Percentiles rank a stretch among this genome's conserved stretches.
Conservation (phyloP, 2,329 filamentous ascomycete species). For the Aspergillus brunneoviolaceus region DNA sequence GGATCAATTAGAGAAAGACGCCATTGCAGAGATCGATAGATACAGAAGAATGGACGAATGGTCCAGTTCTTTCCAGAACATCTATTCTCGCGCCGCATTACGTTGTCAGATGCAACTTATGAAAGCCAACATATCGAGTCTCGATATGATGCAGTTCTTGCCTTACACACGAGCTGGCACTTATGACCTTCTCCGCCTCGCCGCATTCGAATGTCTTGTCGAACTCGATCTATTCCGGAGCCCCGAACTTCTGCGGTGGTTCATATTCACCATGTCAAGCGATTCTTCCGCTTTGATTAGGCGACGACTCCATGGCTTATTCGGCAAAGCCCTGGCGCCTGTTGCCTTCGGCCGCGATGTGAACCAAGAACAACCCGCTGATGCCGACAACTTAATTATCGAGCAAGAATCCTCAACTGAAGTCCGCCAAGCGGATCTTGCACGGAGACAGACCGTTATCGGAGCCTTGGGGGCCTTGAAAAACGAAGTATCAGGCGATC, state of each 20-base stretch:
- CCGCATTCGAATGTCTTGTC: slow-evolving; percentile 59
- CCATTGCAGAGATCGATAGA: slow-evolving; percentile 61
- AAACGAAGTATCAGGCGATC: slow-evolving; percentile 50
- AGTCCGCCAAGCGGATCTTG: slow-evolving; percentile 54
- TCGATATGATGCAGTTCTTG: slow-evolving; percentile 57
- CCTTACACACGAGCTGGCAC: slow-evolving; percentile 62
- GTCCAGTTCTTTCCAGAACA: slow-evolving; percentile 64
- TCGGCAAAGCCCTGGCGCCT: slow-evolving; percentile 57
- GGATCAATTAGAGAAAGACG: slow-evolving; percentile 57
- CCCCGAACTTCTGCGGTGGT: slow-evolving; percentile 54
- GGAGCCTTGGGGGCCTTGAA: slow-evolving; percentile 60
- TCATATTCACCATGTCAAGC: slow-evolving; percentile 56
- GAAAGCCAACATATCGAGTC: slow-evolving; percentile 52
- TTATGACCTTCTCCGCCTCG: slow-evolving; percentile 59
- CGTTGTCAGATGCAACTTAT: slow-evolving; percentile 59
- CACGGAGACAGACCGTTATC: slow-evolving; percentile 56
- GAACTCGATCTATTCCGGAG: slow-evolving; percentile 55
- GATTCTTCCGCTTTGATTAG: slow-evolving; percentile 61
- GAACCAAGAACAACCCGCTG: slow-evolving; percentile 31
- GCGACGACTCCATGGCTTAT: slow-evolving; percentile 51
- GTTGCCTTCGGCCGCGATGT: slow-evolving; percentile 57
- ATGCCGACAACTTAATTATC: slow-evolving; percentile 53
- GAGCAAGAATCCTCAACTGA: slow-evolving; percentile 56
- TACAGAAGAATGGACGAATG: slow-evolving; percentile 66
- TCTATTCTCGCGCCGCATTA: slow-evolving; percentile 62